A percentile compares a stretch with the other conserved stretches of the same genome.
phyloP scores from a whole-genome alignment of 495 filamentous ascomycete genomes.

The Aspergillus nanangensis region DNA sequence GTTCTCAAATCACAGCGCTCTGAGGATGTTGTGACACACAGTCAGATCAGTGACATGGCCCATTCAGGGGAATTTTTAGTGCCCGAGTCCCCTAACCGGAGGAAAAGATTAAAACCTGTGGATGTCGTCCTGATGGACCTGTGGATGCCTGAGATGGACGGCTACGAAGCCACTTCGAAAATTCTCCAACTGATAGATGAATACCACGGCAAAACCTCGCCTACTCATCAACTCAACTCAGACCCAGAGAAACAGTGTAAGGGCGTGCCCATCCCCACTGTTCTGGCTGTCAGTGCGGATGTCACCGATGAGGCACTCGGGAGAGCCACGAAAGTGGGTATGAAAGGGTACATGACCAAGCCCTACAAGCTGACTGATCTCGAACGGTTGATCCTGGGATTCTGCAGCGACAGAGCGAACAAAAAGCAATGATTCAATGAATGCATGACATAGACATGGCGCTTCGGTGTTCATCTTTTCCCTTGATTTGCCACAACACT shows the following conservation, averaged over 20 bases:
- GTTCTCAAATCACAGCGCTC: constrained; percentile 25
- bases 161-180: constrained; percentile 65
- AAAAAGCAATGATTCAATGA: constrained; percentile 13
- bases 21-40: too few species aligned
- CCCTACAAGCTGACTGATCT: constrained; percentile 72
- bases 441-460: constrained; percentile 13
- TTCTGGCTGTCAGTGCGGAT: constrained; percentile 75
- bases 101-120: constrained; percentile 40
- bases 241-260: neutral
- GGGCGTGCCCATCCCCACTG: constrained; percentile 27
- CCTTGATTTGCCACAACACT: constrained; percentile 2
- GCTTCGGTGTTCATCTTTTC: neutral
- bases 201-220: constrained; percentile 17
- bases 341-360: constrained; percentile 76
- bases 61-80: constrained; percentile 6
- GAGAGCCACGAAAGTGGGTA: constrained; percentile 62
- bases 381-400: constrained; percentile 61
- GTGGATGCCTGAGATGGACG: constrained; percentile 85
- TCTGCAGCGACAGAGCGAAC: constrained; percentile 37
- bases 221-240: constrained; percentile 3
- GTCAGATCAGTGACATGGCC: too few species aligned
- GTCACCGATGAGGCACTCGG: constrained; percentile 64
- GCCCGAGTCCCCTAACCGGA: constrained; percentile 10
- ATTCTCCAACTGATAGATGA: constrained; percentile 56
- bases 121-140: constrained; percentile 78